Evolutionary conservation across 768 basidiomycete genomes (phyloP), one percentile per base, ranked within the genome.

Genomic region (Tylopilus felleus): DNA sequence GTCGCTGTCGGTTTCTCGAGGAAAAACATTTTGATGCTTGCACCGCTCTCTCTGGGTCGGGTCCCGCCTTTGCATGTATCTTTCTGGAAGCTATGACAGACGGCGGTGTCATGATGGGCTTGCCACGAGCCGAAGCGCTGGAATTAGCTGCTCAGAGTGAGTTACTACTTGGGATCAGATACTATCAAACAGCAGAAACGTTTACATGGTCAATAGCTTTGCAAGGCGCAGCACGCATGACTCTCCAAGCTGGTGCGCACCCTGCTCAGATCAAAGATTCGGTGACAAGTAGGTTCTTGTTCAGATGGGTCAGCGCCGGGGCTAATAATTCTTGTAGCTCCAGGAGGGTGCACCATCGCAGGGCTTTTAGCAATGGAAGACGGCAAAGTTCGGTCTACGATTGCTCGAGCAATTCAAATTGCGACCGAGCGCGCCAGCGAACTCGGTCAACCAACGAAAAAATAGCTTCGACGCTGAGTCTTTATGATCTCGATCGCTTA

Each of bases 81-180:
- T 93, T 98, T 64, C 78, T 99, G 58, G 97, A 99, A 71, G 96
- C 97, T 0, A 97, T 99, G 94, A 88, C 93, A 1, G 97, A 98
- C 69, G 97, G 97, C 25, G 97, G 94, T 41, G 97, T 98, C 43
- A 98, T 99, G 96, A 98, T 98, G 97, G 97, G 97, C 28, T 74
- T 99, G 48, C 97, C 97, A 4, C 78, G 97, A 57, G 82, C 85
- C 2, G 97, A 98, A 71, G 94, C 97, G 5, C 73, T 98, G 40
- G 97, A 99, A 68, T 74, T 99, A 48, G 96, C 97, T 46, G 85
- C 96, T 42, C 97, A 99, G 73, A 93, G 96, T 97, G 66, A 63
- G 84, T 73, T 16, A 21, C 19, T 31, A 14, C 28, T 41, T 27
- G 10, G 33, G 29, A 2, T 49, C 27, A 46, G 16, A 47, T 28